Percentiles rank a stretch among this genome's conserved stretches.
These are phyloP conservation scores for Sporothrix variecibatus DNA, from an alignment of 2,329 filamentous ascomycete genomes.

Conservation along the genomic window DNA sequence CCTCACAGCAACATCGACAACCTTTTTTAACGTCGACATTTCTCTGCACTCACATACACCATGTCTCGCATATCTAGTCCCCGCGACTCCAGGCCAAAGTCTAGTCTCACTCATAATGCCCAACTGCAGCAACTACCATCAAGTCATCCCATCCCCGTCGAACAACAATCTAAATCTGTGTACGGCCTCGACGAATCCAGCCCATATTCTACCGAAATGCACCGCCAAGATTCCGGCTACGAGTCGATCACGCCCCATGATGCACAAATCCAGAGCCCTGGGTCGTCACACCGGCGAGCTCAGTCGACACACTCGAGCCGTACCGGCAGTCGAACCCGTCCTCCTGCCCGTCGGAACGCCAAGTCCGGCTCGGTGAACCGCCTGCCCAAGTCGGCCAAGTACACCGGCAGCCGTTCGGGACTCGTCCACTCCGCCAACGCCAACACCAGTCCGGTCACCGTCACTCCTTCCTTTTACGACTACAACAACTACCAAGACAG, in stretches of 20 bases:
- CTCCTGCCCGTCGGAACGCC: conserved; percentile 45
- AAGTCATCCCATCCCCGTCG: neutral
- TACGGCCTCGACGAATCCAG: conserved; percentile 21
- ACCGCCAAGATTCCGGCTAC: conserved; percentile 61
- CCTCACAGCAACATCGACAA: neutral
- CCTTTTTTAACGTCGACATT: neutral
- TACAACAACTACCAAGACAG: conserved; percentile 30
- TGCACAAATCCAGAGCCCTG: conserved; percentile 39
- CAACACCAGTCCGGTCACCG: conserved; percentile 34
- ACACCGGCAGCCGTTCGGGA: conserved; percentile 32
- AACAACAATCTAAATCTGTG: conserved; percentile 1
- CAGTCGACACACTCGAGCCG: conserved; percentile 31
- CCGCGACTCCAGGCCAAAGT: conserved; percentile 23
- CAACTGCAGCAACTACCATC: conserved; percentile 41
- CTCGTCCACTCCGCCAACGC: conserved; percentile 33
- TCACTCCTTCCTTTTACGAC: conserved; percentile 24
- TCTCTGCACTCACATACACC: neutral
- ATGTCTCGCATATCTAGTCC: conserved; percentile 23
- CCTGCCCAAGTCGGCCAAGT: conserved; percentile 31
- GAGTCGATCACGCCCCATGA: conserved; percentile 51
- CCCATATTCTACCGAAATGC: conserved; percentile 47
- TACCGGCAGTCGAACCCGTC: conserved; percentile 40
- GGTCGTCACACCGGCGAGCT: conserved; percentile 36
- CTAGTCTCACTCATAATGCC: conserved; percentile 47
- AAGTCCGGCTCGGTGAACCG: conserved; percentile 41